Evolutionary conservation across 2,329 filamentous ascomycete species (phyloP).

Genomic region (Trichoderma afroharzianum): DNA sequence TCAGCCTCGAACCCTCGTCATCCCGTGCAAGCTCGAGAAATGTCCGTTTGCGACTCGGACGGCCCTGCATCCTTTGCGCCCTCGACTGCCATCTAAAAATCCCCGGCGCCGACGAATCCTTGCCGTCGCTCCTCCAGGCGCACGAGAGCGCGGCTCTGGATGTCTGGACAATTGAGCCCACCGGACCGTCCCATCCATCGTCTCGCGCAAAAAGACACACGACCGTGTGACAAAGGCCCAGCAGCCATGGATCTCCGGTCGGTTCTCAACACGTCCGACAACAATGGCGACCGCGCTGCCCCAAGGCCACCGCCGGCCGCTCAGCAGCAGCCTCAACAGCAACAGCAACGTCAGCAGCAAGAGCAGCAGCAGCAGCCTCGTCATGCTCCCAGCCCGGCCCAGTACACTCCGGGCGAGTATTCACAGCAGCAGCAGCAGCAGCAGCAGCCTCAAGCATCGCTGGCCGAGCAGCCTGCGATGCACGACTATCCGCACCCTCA

Average conservation of each 20-base stretch:
- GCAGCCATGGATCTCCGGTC: constrained; percentile 49
- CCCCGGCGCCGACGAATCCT: background rate
- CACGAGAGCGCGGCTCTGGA: constrained; percentile 9
- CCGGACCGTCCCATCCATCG: constrained; percentile 5
- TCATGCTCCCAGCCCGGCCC: constrained; percentile 40
- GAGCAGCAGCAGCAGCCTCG: constrained; percentile 38
- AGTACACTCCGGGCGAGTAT: constrained; percentile 51
- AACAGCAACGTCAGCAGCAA: constrained; percentile 24
- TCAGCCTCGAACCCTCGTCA: constrained; percentile 11
- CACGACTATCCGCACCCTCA: constrained; percentile 42
- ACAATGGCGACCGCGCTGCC: constrained; percentile 40
- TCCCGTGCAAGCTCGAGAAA: constrained; percentile 23
- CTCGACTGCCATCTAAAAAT: constrained; percentile 16
- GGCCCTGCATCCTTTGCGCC: constrained; percentile 19
- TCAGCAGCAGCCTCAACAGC: constrained; percentile 28
- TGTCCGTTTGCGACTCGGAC: constrained; percentile 25
- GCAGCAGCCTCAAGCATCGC: constrained; percentile 42
- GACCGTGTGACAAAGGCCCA: background rate
- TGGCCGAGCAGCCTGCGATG: constrained; percentile 41
- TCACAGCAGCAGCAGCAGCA: constrained; percentile 37
- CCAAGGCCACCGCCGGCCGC: constrained; percentile 32
- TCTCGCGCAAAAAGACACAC: constrained; percentile 13
- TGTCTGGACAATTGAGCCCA: constrained; percentile 15
- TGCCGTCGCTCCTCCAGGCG: constrained; percentile 14
- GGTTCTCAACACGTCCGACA: constrained; percentile 53